Evolutionary conservation across 2,329 filamentous ascomycete species (phyloP), one percentile per base, ranked within the genome.

Genomic region (Emergomyces orientalis): DNA sequence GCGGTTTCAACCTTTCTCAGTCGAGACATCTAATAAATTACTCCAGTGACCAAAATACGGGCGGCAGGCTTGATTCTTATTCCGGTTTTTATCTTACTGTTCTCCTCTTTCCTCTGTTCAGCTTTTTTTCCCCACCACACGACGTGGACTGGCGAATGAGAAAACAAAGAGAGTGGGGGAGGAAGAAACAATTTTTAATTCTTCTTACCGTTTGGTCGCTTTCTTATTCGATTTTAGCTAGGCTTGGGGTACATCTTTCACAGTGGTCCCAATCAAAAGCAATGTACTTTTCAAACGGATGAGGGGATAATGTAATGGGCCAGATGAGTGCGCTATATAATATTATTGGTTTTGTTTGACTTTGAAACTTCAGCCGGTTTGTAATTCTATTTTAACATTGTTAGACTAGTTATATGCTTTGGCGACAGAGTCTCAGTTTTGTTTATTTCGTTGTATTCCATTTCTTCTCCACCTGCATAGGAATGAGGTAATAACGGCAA

Each of bases 181-280:
- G 25, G 11, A 51, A 1, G 47, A 3, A 49, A 27, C 47, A 25
- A 6, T 34, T 54, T 54, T n/a, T 22, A 11, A n/a, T 37, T 55
- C 19, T 22, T 13, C 39, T 49, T 41, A 19, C 54, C 45, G n/a
- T 27, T 52, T 64, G 49, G 11, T 63, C 14, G 34, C 25, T 34
- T 61, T 56, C 54, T 25, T 51, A 32, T 52, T 52, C 34, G 3
- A 1, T 57, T 34, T 47, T 54, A 22, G 60, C 51, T 59, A 59
- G 51, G 27, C n/a, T 45, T 22, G 27, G 25, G 66, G 62, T 65
- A 70, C 54, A 61, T 63, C 63, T 66, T 63, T 63, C 59, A 49
- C 22, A 49, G 4, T 27, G 4, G 27, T 27, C 22, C 47, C 22
- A n/a, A 7, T 49, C 22, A 49, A 49, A 49, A 49, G 47, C 22